Base-by-base conservation (phyloP, 495 filamentous ascomycete species). In the Penicillium coprophilum region DNA sequence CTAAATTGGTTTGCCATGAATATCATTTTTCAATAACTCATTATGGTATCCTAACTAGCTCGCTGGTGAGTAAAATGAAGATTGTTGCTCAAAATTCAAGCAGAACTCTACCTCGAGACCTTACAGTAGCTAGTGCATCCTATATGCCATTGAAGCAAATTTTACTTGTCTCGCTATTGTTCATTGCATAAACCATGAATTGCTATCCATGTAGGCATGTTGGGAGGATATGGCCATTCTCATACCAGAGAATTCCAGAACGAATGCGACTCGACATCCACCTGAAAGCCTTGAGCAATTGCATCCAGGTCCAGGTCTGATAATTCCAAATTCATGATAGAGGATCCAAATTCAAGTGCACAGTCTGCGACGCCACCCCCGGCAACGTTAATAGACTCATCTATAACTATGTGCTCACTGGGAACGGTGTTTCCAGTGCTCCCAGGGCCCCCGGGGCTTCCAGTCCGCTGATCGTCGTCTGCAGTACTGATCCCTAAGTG, bases 301-400 rank as follows among this genome's bases (percentile, higher is more conserved):
- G 64, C 64, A 38, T 67, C 64, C 41, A 69, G 58, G 31, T 67
- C 66, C 9, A 67, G 34, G 56, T 69, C 64, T 6, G 66, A 68
- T 8, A 68, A 34, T n/a, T 61, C 66, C 55, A 61, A 60, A 27
- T 62, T 60, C 20, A 66, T 23, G 23, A 58, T 51, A 4, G 61
- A 53, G 20, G 58, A 58, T 9, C 44, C 56, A 15, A 63, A 47
- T 2, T 58, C 54, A 17, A 54, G 19, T 3, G 17, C 15, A 46
- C 62, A 57, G 1, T 57, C 53, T 17, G 40, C 4, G 3, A 55
- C 7, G 4, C 52, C 41, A 5, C 38, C 52, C 9, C 28, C 24
- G 32, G 43, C 21, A 15, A 15, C 6, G 20, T 6, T 54, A 24
- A 27, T 28, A 0, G 53, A 44, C 17, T 36, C 32, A 1, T 61